A percentile compares a stretch with the other conserved stretches of the same genome.
phyloP scores from a whole-genome alignment of 352 stramenopile genomes.

The Phytophthora ramorum region DNA sequence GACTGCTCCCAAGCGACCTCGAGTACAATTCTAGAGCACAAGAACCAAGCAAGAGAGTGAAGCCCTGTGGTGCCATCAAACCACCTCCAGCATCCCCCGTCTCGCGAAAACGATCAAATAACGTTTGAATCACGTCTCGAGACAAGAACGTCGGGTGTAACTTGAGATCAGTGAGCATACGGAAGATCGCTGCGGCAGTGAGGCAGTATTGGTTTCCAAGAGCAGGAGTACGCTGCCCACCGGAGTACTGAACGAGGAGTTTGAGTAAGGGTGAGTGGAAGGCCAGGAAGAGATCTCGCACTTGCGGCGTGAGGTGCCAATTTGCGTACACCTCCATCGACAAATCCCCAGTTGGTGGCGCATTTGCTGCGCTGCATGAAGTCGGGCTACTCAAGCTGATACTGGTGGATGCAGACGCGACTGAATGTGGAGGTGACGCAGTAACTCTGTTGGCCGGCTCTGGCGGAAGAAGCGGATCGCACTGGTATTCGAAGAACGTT shows the following conservation, averaged over 20 bases:
- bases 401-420: conserved; percentile 2
- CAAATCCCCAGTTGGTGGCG: conserved; percentile 5
- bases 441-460: conserved; percentile 21
- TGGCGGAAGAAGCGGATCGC: conserved; percentile 59
- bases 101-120: conserved; percentile 56
- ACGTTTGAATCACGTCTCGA: conserved; percentile 47
- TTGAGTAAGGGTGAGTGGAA: conserved; percentile 62
- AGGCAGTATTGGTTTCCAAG: conserved; percentile 63
- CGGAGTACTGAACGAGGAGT: conserved; percentile 61
- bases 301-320: conserved; percentile 61
- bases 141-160: conserved; percentile 64
- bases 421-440: conserved; percentile 19
- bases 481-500: conserved; percentile 74
- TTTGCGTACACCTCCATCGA: conserved; percentile 46
- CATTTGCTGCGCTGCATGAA: neutral
- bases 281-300: conserved; percentile 68
- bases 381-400: conserved; percentile 2
- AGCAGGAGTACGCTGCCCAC: conserved; percentile 43
- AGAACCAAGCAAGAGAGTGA: conserved; percentile 67
- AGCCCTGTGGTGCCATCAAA: conserved; percentile 48
- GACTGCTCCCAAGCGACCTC: conserved; percentile 23
- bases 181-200: conserved; percentile 39
- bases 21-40: conserved; percentile 70
- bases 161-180: conserved; percentile 71
- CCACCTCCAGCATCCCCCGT: conserved; percentile 22